Evolutionary conservation across 2,329 filamentous ascomycete genomes (phyloP).

Genomic region (Microthyrium microscopicum): DNA sequence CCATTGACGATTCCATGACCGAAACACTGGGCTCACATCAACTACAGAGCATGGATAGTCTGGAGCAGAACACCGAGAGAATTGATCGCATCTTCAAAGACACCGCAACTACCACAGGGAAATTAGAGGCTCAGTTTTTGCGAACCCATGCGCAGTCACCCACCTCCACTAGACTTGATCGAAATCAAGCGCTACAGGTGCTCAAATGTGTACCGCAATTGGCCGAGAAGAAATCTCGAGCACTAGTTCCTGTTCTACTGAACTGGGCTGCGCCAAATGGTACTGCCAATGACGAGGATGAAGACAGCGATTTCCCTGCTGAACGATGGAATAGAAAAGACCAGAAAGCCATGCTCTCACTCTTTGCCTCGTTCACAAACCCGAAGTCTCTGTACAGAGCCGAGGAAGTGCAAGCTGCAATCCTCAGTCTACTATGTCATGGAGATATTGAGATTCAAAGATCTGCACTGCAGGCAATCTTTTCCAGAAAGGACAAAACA

Average conservation of each 20-base stretch:
- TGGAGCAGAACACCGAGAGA: too few species aligned
- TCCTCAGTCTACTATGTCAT: slow-evolving; percentile 64
- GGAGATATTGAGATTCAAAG: slow-evolving; percentile 85
- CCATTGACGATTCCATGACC: too few species aligned
- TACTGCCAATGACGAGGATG: slow-evolving; percentile 11
- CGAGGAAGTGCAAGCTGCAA: slow-evolving; percentile 55
- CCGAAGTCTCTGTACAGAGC: slow-evolving; percentile 68
- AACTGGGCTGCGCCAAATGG: slow-evolving; percentile 43
- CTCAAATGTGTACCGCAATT: slow-evolving; percentile 56
- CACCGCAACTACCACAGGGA: slow-evolving; percentile 9
- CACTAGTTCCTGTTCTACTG: slow-evolving; percentile 71
- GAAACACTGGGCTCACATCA: too few species aligned
- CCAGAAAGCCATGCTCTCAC: slow-evolving; percentile 61
- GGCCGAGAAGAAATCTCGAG: slow-evolving; percentile 73
- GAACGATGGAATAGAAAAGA: slow-evolving; percentile 55
- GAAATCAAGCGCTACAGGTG: slow-evolving; percentile 65
- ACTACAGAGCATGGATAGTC: too few species aligned
- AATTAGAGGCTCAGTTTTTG: too few species aligned
- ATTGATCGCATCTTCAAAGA: too few species aligned
- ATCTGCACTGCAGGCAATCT: slow-evolving; percentile 63
- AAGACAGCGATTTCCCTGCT: slow-evolving; percentile 7
- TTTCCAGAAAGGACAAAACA: slow-evolving; percentile 73
- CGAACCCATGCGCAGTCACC: too few species aligned
- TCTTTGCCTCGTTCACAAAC: slow-evolving; percentile 77
- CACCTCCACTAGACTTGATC: too few species aligned